phyloP scores from a whole-genome alignment of 176 grass and related monocot genomes.

The Oryza rufipogon region DNA sequence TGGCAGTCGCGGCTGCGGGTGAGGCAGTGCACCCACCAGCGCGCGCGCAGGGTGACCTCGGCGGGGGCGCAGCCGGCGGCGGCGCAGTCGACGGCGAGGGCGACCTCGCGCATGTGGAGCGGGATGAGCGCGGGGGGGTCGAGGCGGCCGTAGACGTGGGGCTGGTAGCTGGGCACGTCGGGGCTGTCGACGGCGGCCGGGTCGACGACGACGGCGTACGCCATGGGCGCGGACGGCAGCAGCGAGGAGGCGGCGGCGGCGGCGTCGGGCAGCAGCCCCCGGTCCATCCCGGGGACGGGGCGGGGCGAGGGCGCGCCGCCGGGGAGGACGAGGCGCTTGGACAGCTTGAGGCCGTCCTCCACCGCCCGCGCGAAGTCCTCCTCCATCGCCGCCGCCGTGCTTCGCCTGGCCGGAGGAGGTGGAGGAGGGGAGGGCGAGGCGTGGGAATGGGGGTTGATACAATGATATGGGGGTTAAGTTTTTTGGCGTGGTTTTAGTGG shows the following conservation, averaged over 20 bases:
- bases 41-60: constrained; percentile 62
- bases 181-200: constrained; percentile 89
- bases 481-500: constrained; percentile 45
- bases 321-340: constrained; percentile 67
- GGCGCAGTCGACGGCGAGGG: constrained; percentile 64
- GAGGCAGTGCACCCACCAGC: constrained; percentile 94
- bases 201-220: constrained; percentile 77
- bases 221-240: constrained; percentile 72
- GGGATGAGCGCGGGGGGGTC: constrained; percentile 93
- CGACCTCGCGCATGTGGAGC: constrained; percentile 83
- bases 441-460: constrained; percentile 1
- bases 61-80: constrained; percentile 38
- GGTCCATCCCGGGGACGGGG: constrained; percentile 56
- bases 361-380: constrained; percentile 80
- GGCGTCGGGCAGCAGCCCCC: not conserved
- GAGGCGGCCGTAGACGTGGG: constrained; percentile 85
- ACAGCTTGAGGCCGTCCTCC: constrained; percentile 85
- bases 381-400: constrained; percentile 35
- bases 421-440: not conserved
- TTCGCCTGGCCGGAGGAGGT: not conserved
- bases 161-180: constrained; percentile 97
- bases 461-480: not conserved
- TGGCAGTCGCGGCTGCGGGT: constrained; percentile 66
- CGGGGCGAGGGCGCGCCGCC: constrained; percentile 40
- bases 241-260: not conserved